Percentiles rank a stretch among this genome's conserved stretches.
Conservation (phyloP, 73 alveolate genomes). For the Loxodes magnus region DNA sequence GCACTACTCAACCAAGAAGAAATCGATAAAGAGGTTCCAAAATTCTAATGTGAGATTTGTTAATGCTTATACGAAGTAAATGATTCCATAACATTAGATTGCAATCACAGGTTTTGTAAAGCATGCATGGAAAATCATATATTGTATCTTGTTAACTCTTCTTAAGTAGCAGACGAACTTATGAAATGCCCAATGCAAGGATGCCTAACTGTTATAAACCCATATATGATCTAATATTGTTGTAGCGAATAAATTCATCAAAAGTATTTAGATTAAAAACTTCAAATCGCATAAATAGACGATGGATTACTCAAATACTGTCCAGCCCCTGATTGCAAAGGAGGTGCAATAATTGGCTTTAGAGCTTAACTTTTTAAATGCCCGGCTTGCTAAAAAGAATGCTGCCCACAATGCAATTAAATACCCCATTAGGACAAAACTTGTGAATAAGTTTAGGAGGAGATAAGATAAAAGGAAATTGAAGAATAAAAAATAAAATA, state of each 20-base stretch:
- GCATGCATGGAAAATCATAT: neutral
- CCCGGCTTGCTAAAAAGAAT: neutral
- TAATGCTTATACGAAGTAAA: neutral
- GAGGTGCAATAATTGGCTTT: neutral
- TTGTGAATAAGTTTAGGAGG: conserved; percentile 6
- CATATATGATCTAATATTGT: neutral
- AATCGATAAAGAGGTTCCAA: too few species aligned
- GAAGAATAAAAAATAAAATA: neutral
- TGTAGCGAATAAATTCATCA: neutral
- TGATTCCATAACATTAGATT: neutral
- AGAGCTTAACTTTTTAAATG: neutral
- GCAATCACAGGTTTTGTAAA: conserved; percentile 5
- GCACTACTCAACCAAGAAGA: too few species aligned
- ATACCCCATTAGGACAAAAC: neutral
- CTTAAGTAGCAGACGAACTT: conserved; percentile 3
- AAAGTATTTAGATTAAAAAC: neutral
- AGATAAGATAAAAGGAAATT: neutral
- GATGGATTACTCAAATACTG: neutral
- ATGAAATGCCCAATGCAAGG: conserved; percentile 5
- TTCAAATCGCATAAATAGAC: too few species aligned
- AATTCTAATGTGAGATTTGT: conserved; percentile 6
- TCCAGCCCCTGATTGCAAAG: conserved; percentile 1
- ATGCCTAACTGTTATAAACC: neutral
- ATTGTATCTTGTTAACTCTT: neutral
- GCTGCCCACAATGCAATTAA: conserved; percentile 10